Percentiles rank a stretch among this genome's conserved stretches.
These are phyloP conservation scores for Dendrothele bispora DNA, from an alignment of 768 basidiomycete species.

Conservation along the genomic window DNA sequence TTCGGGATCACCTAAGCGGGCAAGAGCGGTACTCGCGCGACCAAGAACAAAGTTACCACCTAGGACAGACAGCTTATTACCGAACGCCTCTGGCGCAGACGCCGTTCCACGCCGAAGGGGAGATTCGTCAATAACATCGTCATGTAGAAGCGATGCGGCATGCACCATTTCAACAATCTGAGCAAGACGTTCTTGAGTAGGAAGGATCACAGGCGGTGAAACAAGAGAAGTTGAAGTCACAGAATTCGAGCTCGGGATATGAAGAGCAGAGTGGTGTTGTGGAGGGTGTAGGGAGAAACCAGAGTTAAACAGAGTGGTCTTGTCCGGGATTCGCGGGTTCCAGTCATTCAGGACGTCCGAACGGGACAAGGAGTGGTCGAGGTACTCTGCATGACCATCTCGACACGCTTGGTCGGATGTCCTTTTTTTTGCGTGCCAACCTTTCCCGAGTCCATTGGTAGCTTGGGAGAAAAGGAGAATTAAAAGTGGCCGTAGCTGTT, in stretches of 20 bases:
- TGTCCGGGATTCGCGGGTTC: slow-evolving; percentile 74
- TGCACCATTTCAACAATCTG: slow-evolving; percentile 97
- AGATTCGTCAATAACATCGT: slow-evolving; percentile 91
- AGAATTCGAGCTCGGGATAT: slow-evolving; percentile 20
- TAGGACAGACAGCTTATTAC: slow-evolving; percentile 85
- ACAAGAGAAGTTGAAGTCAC: slow-evolving; percentile 16
- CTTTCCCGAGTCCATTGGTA: slow-evolving; percentile 80
- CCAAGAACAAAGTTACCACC: slow-evolving; percentile 92
- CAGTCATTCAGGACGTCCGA: slow-evolving; percentile 84
- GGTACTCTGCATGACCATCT: slow-evolving; percentile 50
- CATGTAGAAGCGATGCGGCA: slow-evolving; percentile 92
- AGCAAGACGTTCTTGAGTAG: slow-evolving; percentile 87
- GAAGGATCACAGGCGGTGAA: slow-evolving; percentile 48
- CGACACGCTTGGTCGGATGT: slow-evolving; percentile 51
- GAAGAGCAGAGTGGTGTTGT: slow-evolving; percentile 27
- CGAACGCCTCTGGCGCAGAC: slow-evolving; percentile 80
- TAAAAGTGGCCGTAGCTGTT: slow-evolving; percentile 86
- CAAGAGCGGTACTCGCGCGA: slow-evolving; percentile 77
- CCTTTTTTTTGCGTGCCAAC: slow-evolving; percentile 58
- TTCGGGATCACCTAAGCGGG: slow-evolving; percentile 77
- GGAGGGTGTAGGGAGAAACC: slow-evolving; percentile 38
- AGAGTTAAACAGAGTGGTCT: slow-evolving; percentile 55
- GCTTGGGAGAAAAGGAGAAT: slow-evolving; percentile 86
- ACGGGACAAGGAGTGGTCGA: slow-evolving; percentile 73
- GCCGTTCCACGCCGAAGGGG: slow-evolving; percentile 73